Evolutionary conservation across 768 basidiomycete species (phyloP).

Genomic region (Xerocomus brunneocitrinus): DNA sequence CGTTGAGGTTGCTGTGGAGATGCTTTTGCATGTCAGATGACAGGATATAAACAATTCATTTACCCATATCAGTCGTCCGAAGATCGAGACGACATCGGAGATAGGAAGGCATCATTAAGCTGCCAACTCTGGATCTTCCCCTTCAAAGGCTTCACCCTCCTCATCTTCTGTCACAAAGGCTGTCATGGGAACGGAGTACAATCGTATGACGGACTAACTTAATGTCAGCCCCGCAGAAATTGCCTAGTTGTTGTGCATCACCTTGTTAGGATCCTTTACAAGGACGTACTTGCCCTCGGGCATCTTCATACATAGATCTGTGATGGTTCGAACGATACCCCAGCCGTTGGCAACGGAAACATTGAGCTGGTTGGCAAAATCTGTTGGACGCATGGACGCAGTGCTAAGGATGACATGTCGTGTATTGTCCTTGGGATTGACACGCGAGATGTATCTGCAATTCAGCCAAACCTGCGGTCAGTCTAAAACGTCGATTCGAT

Average conservation of each 20-base stretch:
- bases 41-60: not conserved
- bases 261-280: constrained; percentile 97
- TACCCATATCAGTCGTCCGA: not conserved
- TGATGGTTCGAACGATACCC: constrained; percentile 95
- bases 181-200: constrained; percentile 87
- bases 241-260: constrained; percentile 33
- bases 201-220: constrained; percentile 80
- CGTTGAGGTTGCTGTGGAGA: constrained; percentile 80
- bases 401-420: constrained; percentile 95
- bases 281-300: constrained; percentile 98
- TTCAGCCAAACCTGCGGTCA: constrained; percentile 4
- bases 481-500: not conserved
- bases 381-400: constrained; percentile 88
- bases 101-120: constrained; percentile 16
- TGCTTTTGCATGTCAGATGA: constrained; percentile 50
- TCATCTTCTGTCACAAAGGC: constrained; percentile 85
- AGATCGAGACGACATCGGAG: constrained; percentile 3
- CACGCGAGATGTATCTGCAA: constrained; percentile 88
- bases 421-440: constrained; percentile 88
- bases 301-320: constrained; percentile 93
- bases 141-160: constrained; percentile 43
- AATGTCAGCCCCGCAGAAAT: constrained; percentile 5
- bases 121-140: constrained; percentile 38
- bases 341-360: constrained; percentile 94
- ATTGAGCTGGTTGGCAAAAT: constrained; percentile 94